Evolutionary conservation across 305 asterid species (phyloP).

Genomic region (Solanum chacoense): DNA sequence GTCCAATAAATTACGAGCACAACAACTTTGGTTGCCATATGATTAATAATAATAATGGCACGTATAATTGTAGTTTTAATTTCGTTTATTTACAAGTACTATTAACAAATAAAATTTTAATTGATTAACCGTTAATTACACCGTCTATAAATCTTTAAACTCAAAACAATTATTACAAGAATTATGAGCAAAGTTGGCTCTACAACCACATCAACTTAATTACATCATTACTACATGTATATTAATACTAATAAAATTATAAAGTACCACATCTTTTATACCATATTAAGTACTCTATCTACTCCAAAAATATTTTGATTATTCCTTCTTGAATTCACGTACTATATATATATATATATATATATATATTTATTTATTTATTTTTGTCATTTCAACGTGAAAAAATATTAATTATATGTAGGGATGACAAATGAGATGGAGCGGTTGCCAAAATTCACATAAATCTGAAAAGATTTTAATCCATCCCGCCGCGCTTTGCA

Average conservation of each 20-base stretch:
- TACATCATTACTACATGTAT: not conserved
- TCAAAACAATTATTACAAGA: not conserved
- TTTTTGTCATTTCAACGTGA: not conserved
- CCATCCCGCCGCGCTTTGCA: fast-evolving
- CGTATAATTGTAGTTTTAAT: not conserved
- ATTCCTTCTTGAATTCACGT: not conserved
- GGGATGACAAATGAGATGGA: not conserved
- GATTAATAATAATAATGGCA: not conserved
- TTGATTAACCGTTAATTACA: not conserved
- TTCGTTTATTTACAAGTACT: not conserved
- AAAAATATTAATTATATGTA: too few relatives aligned
- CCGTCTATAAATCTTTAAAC: not conserved
- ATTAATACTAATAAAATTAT: not conserved
- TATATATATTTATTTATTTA: too few relatives aligned
- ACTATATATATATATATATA: too few relatives aligned
- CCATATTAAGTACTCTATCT: not conserved
- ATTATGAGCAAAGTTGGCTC: not conserved
- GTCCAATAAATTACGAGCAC: not conserved
- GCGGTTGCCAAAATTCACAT: not conserved
- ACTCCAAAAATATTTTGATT: not conserved
- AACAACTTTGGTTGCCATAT: not conserved
- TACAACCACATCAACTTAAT: not conserved
- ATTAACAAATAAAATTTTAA: not conserved
- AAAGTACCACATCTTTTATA: not conserved
- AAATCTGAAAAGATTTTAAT: too few relatives aligned